Evolutionary conservation across 345 rosid genomes (phyloP).

Genomic region (Eucalyptus globulus): DNA sequence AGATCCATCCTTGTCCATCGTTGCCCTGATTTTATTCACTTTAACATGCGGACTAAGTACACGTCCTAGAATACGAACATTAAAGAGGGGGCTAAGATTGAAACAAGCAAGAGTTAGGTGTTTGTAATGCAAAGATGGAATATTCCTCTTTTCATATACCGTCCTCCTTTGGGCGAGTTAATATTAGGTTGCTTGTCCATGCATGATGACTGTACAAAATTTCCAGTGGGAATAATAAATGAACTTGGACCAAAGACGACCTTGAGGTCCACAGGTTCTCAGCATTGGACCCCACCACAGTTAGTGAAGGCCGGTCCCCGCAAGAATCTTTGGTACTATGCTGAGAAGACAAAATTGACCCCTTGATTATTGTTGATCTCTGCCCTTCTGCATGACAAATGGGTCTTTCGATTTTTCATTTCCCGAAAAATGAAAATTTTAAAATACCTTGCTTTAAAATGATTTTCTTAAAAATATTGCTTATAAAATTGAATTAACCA

Average conservation of each 20-base stretch:
- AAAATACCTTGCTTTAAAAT: not conserved
- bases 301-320: not conserved
- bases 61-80: not conserved
- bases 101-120: not conserved
- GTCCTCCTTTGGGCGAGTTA: not conserved
- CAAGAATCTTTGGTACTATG: not conserved
- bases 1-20: not conserved
- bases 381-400: not conserved
- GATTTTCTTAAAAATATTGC: not conserved
- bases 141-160: not conserved
- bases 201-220: not conserved
- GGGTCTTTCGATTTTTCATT: not conserved
- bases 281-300: not conserved
- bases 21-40: not conserved
- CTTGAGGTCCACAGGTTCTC: not conserved
- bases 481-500: not conserved
- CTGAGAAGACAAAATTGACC: not conserved
- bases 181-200: not conserved
- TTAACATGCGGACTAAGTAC: not conserved
- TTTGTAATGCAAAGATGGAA: not conserved
- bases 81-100: not conserved
- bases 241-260: not conserved
- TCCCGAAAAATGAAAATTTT: fast-evolving
- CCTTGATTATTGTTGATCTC: not conserved
- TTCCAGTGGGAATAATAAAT: not conserved